Evolutionary conservation across 495 filamentous ascomycete genomes (phyloP).

Genomic region (Lindgomyces ingoldianus): DNA sequence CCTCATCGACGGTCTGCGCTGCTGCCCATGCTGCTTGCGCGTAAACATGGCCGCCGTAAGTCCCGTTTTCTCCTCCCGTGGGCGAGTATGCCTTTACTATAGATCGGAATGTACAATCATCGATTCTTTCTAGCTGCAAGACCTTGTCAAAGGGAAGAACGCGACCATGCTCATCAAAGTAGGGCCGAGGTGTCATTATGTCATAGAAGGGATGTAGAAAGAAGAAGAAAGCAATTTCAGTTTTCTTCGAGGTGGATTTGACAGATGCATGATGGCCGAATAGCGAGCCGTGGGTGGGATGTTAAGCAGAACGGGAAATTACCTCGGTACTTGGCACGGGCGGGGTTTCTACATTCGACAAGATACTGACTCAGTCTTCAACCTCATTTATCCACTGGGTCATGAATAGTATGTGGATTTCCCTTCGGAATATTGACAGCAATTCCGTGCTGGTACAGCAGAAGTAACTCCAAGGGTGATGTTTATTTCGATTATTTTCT

Average conservation of each 20-base stretch:
- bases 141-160: conserved; percentile 39
- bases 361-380: not conserved
- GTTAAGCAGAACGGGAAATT: not conserved
- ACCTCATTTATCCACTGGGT: too few species aligned
- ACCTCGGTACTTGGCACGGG: not conserved
- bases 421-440: too few species aligned
- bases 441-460: too few species aligned
- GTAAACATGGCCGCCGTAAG: conserved; percentile 66
- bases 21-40: conserved; percentile 65
- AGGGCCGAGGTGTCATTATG: conserved; percentile 18
- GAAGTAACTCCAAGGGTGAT: too few species aligned
- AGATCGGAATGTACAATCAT: conserved; percentile 39
- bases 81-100: conserved; percentile 34
- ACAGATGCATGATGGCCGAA: not conserved
- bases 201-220: not conserved
- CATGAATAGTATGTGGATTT: too few species aligned
- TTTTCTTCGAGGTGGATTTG: not conserved
- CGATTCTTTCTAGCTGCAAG: conserved; percentile 38
- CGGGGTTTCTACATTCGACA: not conserved
- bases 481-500: too few species aligned
- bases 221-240: not conserved
- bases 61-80: conserved; percentile 29
- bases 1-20: conserved; percentile 54
- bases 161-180: conserved; percentile 12
- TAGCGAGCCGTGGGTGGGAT: not conserved